Conservation (phyloP, 768 basidiomycete genomes). For the Lactarius indigo region DNA sequence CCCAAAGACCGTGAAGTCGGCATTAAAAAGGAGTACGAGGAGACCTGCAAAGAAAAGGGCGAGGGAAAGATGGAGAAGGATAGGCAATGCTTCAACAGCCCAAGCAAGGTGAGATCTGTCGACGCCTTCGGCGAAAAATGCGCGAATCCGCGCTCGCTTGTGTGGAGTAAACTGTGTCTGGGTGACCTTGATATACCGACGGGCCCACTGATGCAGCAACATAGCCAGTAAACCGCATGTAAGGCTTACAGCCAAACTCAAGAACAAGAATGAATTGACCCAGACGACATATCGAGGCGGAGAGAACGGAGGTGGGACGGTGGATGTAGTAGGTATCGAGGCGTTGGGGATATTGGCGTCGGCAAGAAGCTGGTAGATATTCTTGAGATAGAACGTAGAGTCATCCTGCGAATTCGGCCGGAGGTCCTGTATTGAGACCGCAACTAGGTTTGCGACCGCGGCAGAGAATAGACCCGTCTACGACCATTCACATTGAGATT, state of each 20-base stretch:
- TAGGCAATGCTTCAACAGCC: neutral
- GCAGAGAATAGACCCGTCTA: constrained; percentile 5
- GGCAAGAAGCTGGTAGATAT: constrained; percentile 1
- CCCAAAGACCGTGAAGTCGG: neutral
- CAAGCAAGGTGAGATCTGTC: neutral
- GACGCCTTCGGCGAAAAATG: neutral
- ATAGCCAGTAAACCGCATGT: neutral
- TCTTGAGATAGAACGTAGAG: neutral
- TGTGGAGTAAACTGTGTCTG: neutral
- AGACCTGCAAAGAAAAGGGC: constrained; percentile 4
- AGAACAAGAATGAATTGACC: constrained; percentile 4
- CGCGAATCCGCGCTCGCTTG: neutral
- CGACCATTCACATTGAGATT: too few relatives aligned
- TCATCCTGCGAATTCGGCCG: neutral
- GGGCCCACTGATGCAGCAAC: constrained; percentile 3
- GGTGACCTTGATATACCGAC: neutral
- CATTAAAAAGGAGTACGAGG: neutral
- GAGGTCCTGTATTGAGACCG: too few relatives aligned
- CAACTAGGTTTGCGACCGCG: neutral
- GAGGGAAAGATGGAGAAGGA: too few relatives aligned
- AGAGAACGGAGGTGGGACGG: neutral
- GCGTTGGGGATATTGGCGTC: neutral
- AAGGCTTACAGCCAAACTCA: neutral
- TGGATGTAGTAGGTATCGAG: neutral
- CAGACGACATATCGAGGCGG: neutral